Base-by-base conservation (phyloP, 805 yeast species). In the baker's yeast (Saccharomyces cerevisiae) region DNA sequence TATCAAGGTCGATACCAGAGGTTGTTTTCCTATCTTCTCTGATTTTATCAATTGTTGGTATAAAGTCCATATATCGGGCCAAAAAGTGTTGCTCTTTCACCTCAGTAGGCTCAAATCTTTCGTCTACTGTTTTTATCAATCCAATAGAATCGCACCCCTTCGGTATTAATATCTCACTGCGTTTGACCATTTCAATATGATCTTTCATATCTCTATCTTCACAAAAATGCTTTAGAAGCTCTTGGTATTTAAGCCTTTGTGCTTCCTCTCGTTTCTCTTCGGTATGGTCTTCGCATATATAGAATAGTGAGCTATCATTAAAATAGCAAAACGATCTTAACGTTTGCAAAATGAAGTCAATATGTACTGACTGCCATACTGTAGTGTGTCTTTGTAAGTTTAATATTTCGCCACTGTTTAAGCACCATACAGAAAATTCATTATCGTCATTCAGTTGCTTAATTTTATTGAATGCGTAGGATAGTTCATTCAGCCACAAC, bases 101-200 rank as follows among this genome's bases (percentile, higher is more conserved):
- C 29, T 52, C 49, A n/a, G 60, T 61, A 17, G 69, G 65, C n/a
- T 71, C 67, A 21, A 74, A 68, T 0, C 51, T 47, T 4, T 71
- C 77, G 51, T 69, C 64, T 22, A 77, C 50, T 0, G 75, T 67
- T 36, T 69, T 61, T 28, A 84, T 82, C 59, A 81, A 77, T 22
- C 73, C 73, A 73, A 77, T 71, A 3, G 83, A 68, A 57, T 84
- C 89, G 70, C 76, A 71, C 0, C 79, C 82, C 6, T 55, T 53
- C 0, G 85, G 84, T 1, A 83, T 72, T 22, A 67, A 57, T 30
- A 74, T 60, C 29, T 68, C 64, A 5, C 62, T 53, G 9, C 61
- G 54, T 13, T 54, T 47, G 2, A 54, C 58, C 51, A 62, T 53
- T 14, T 64, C 63, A 6, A 57, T 46, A 2, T 43, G 48, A 14